These are phyloP conservation scores for Dendrobium catenatum DNA, from an alignment of 106 monocot genomes.

Conservation along the genomic window DNA sequence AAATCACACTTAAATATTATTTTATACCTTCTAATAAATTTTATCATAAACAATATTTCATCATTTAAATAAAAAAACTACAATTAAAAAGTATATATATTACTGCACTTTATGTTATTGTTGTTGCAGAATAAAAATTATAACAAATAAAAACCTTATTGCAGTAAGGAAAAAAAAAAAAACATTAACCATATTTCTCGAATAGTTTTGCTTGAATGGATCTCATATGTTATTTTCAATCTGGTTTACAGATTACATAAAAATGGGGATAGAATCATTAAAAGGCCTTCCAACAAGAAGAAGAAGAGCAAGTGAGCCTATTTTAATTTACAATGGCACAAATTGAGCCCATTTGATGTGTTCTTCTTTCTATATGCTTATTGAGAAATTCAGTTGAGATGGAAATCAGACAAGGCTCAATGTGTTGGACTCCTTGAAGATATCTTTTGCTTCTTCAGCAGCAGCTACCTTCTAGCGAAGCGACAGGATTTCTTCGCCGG, in stretches of 20 bases:
- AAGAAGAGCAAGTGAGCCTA: too few species aligned
- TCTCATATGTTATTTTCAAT: constrained; percentile 40
- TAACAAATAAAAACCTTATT: too few species aligned
- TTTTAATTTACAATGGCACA: neutral
- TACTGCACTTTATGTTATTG: too few species aligned
- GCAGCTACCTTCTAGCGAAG: constrained; percentile 41
- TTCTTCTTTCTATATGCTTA: neutral
- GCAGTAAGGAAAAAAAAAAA: too few species aligned
- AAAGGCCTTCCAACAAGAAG: too few species aligned
- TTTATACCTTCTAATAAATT: too few species aligned
- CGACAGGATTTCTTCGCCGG: constrained; percentile 65
- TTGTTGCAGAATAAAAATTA: too few species aligned
- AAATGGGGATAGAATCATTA: neutral
- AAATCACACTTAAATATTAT: too few species aligned
- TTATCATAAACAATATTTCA: too few species aligned
- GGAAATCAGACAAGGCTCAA: constrained; percentile 33
- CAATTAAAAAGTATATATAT: too few species aligned
- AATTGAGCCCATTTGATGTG: constrained; percentile 12
- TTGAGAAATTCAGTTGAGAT: neutral
- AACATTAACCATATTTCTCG: neutral
- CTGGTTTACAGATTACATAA: constrained; percentile 7
- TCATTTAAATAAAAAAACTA: too few species aligned
- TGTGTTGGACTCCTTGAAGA: constrained; percentile 2
- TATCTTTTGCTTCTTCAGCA: constrained; percentile 11
- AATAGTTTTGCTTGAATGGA: constrained; percentile 11